These are phyloP conservation scores for Aspergillus hiratsukae DNA, from an alignment of 2,329 filamentous ascomycete genomes.

Conservation along the genomic window DNA sequence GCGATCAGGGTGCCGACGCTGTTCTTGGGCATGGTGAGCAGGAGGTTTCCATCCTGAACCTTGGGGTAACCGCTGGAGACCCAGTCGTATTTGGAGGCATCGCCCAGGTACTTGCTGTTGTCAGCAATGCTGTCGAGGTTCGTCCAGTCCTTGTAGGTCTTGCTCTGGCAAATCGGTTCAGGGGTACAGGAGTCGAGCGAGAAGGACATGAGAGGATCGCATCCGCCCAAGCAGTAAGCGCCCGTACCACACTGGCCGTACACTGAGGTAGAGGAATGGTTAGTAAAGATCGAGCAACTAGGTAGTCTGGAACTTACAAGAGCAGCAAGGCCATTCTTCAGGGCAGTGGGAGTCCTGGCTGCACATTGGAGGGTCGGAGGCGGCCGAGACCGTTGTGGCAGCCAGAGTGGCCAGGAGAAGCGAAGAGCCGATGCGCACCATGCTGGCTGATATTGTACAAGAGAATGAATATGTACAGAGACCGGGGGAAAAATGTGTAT, in stretches of 20 bases:
- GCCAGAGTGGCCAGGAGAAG: constrained; percentile 32
- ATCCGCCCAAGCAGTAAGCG: constrained; percentile 92
- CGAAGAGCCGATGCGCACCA: constrained; percentile 34
- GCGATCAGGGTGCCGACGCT: constrained; percentile 85
- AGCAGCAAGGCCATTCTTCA: constrained; percentile 69
- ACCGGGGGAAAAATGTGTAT: background rate
- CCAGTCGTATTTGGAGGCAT: constrained; percentile 77
- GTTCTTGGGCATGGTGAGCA: constrained; percentile 84
- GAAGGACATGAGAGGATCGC: constrained; percentile 81
- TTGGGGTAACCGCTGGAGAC: constrained; percentile 76
- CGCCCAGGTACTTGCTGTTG: constrained; percentile 81
- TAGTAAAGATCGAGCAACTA: background rate
- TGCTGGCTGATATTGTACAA: constrained; percentile 19
- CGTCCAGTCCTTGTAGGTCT: constrained; percentile 64
- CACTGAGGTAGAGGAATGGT: constrained; percentile 49
- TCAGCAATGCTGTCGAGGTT: constrained; percentile 64
- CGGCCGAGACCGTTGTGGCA: constrained; percentile 27
- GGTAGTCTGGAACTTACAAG: constrained; percentile 58
- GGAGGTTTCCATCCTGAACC: constrained; percentile 56
- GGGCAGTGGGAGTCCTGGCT: constrained; percentile 60
- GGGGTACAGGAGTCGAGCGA: constrained; percentile 80
- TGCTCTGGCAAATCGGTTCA: constrained; percentile 72
- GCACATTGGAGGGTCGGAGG: constrained; percentile 27
- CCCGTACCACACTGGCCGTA: constrained; percentile 91
- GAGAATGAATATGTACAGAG: background rate